These are phyloP conservation scores for Russula ochroleuca DNA, from an alignment of 768 basidiomycete species.

Conservation along the genomic window DNA sequence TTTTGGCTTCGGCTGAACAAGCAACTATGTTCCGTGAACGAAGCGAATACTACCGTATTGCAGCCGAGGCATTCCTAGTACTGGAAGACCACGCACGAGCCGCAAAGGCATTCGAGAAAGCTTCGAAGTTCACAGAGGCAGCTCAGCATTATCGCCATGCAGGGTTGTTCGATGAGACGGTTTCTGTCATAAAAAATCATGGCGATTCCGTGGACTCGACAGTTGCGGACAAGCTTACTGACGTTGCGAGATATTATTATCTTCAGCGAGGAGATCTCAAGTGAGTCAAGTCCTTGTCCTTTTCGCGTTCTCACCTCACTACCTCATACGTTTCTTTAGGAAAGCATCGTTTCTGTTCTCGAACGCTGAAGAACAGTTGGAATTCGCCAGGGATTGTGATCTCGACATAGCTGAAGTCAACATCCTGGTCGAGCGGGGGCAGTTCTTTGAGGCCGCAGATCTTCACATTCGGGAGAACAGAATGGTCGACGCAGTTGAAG, in stretches of 20 bases:
- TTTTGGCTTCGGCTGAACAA: constrained; percentile 40
- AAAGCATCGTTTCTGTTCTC: constrained; percentile 47
- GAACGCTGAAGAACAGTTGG: constrained; percentile 49
- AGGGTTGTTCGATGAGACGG: constrained; percentile 48
- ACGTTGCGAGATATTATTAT: constrained; percentile 45
- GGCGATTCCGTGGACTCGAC: constrained; percentile 33
- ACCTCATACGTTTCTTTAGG: constrained; percentile 34
- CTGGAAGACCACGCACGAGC: constrained; percentile 41
- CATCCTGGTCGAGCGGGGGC: constrained; percentile 42
- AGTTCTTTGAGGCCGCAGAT: constrained; percentile 49
- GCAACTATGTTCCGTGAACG: constrained; percentile 30
- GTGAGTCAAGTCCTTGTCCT: constrained; percentile 31
- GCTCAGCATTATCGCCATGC: constrained; percentile 45
- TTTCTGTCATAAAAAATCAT: constrained; percentile 41
- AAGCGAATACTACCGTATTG: constrained; percentile 40
- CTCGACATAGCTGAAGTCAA: constrained; percentile 48
- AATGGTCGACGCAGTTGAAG: constrained; percentile 42
- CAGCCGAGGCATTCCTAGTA: constrained; percentile 46
- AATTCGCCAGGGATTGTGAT: constrained; percentile 51
- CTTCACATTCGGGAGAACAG: constrained; percentile 45
- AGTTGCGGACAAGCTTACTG: constrained; percentile 37
- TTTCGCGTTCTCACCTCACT: background rate
- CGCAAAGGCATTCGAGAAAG: constrained; percentile 40
- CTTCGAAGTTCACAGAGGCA: constrained; percentile 41
- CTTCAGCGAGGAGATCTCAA: constrained; percentile 38